These are phyloP conservation scores for Ceratobasidium theobromae DNA, from an alignment of 1,284 basidiomycete genomes.

Conservation along the genomic window DNA sequence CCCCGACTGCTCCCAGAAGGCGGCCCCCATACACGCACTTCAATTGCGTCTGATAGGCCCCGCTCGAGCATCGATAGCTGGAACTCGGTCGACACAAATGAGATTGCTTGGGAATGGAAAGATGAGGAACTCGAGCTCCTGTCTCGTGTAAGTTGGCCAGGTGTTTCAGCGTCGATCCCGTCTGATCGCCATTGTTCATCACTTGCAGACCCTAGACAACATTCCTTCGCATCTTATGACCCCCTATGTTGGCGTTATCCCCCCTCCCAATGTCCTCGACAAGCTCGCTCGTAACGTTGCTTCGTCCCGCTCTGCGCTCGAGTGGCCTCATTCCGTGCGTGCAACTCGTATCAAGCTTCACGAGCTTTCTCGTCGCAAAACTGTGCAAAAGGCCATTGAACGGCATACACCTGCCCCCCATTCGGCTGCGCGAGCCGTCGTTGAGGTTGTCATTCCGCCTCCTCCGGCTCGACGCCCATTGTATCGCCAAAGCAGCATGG, in stretches of 20 bases:
- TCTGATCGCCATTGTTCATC: constrained; percentile 26
- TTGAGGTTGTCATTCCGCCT: background rate
- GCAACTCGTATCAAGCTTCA: constrained; percentile 76
- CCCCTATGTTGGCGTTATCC: constrained; percentile 75
- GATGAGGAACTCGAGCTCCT: constrained; percentile 67
- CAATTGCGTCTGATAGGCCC: constrained; percentile 20
- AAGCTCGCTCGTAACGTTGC: constrained; percentile 74
- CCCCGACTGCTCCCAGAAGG: constrained; percentile 8
- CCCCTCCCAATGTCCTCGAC: constrained; percentile 78
- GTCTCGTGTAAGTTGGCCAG: constrained; percentile 54
- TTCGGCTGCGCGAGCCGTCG: background rate
- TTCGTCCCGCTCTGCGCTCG: constrained; percentile 56
- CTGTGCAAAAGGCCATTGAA: constrained; percentile 26
- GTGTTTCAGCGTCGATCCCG: constrained; percentile 26
- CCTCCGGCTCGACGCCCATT: constrained; percentile 47
- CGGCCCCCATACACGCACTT: constrained; percentile 20
- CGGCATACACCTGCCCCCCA: background rate
- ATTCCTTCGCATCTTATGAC: constrained; percentile 78
- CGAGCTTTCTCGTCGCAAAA: constrained; percentile 58
- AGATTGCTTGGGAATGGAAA: constrained; percentile 69
- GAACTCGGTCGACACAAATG: constrained; percentile 65
- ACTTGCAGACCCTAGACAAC: constrained; percentile 69
- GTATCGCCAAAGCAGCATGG: constrained; percentile 81
- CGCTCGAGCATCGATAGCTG: constrained; percentile 46
- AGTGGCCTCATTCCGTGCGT: constrained; percentile 78